Percentiles rank a stretch among this genome's conserved stretches.
Evolutionary conservation across 2,329 filamentous ascomycete species (phyloP).

Genomic region (Aspergillus sp.): DNA sequence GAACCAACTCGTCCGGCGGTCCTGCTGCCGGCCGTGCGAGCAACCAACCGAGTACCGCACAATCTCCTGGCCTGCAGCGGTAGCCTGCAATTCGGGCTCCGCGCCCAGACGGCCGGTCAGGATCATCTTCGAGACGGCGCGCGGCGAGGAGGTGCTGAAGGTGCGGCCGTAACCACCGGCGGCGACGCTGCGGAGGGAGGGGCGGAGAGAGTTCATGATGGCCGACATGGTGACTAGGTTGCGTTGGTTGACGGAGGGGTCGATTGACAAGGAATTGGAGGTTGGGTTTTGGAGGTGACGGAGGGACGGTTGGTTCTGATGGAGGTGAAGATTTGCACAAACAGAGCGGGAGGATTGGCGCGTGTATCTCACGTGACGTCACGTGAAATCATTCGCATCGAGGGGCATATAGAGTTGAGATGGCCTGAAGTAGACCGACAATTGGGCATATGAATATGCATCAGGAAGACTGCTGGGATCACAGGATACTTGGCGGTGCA

Average conservation of each 20-base stretch:
- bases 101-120: slow-evolving; percentile 78
- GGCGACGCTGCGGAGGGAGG: slow-evolving; percentile 36
- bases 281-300: background rate
- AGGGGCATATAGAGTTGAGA: too few relatives aligned
- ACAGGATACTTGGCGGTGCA: too few relatives aligned
- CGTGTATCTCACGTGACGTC: too few relatives aligned
- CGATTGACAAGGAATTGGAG: background rate
- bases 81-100: slow-evolving; percentile 65
- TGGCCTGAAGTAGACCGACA: too few relatives aligned
- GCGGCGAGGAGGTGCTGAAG: slow-evolving; percentile 61
- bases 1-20: slow-evolving; percentile 79
- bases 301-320: too few relatives aligned
- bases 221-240: slow-evolving; percentile 22
- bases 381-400: too few relatives aligned
- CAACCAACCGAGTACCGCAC: slow-evolving; percentile 71
- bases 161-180: slow-evolving; percentile 47
- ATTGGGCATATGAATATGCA: too few relatives aligned
- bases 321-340: too few relatives aligned
- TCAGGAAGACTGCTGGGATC: too few relatives aligned
- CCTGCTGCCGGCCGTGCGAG: slow-evolving; percentile 57
- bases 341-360: too few relatives aligned
- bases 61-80: slow-evolving; percentile 63
- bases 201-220: slow-evolving; percentile 48
- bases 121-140: slow-evolving; percentile 68
- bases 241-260: background rate